Base-by-base conservation (phyloP, 768 basidiomycete species). In the Coprinopsis cinerea region DNA sequence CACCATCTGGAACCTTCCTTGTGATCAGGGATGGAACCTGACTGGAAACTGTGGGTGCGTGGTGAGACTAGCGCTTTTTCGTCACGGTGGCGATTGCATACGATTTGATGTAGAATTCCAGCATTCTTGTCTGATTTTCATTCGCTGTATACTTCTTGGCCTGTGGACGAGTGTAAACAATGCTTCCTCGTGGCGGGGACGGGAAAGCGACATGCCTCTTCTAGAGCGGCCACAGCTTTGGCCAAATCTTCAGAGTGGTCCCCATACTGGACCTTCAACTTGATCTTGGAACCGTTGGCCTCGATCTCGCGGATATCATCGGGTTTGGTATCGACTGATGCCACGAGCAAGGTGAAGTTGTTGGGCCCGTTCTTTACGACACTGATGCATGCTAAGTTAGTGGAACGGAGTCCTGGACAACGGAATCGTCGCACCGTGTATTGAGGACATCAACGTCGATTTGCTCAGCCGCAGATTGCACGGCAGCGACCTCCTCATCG, bases 71-170 rank as follows among this genome's bases (percentile, higher is more conserved):
- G n/a, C n/a, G n/a, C n/a, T n/a, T n/a, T n/a, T n/a, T n/a, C n/a
- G 5, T 50, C 24, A 54, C 30, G 44, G 20, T 27, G 7, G 20
- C 36, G 15, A 18, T 10, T 22, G 59, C 78, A 25, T 64, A 87
- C 85, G 88, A 91, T 64, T 81, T 76, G 49, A 87, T 83, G 58
- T 93, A 94, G 32, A 76, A 75, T 22, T 82, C 80, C 22, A 93
- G 73, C 88, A 91, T 90, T 2, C 71, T 76, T 10, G 61, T 64
- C 64, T 92, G 88, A 52, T 86, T 74, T 7, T 81, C 80, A 56
- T 89, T 91, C 0, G 83, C 85, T 0, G 80, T 73, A 55, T 85
- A 80, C 60, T 85, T 80, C 65, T 78, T 82, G 0, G 88, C 89
- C 85, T 90, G 49, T 14, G 36, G 25, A 20, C 22, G 44, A 6